Conservation (phyloP, 306 rosid species). For the Pterocarpus macrocarpus region DNA sequence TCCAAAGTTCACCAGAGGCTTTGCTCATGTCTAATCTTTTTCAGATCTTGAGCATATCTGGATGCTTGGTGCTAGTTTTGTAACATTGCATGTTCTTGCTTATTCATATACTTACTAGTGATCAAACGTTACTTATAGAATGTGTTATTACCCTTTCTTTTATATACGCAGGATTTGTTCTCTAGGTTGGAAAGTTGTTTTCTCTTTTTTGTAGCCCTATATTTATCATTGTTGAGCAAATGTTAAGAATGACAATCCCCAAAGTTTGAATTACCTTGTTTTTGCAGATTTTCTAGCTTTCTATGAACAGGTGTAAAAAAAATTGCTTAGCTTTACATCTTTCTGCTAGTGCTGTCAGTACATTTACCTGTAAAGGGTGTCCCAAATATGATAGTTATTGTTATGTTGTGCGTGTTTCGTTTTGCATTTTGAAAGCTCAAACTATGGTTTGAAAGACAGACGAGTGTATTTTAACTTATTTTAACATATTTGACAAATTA, state of each 20-base stretch:
- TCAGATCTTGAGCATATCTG: neutral
- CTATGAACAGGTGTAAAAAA: slow-evolving; percentile 19
- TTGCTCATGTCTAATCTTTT: slow-evolving; percentile 81
- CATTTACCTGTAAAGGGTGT: slow-evolving; percentile 4
- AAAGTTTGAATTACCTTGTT: slow-evolving; percentile 7
- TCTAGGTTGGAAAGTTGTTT: slow-evolving; percentile 60
- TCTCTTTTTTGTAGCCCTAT: slow-evolving; percentile 18
- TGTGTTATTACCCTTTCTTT: slow-evolving; percentile 49
- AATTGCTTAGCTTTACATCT: slow-evolving; percentile 18
- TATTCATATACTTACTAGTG: slow-evolving; percentile 50
- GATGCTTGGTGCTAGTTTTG: slow-evolving; percentile 43
- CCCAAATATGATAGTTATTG: neutral
- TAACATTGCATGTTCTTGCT: slow-evolving; percentile 56
- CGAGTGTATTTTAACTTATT: too few relatives aligned
- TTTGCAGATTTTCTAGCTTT: slow-evolving; percentile 13
- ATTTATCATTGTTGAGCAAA: slow-evolving; percentile 52
- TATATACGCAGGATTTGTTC: slow-evolving; percentile 57
- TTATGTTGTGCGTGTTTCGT: neutral
- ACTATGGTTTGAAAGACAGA: too few relatives aligned
- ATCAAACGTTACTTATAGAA: slow-evolving; percentile 46
- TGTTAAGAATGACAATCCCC: slow-evolving; percentile 43
- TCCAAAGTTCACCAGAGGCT: slow-evolving; percentile 96
- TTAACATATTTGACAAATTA: too few relatives aligned
- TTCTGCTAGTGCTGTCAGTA: neutral
- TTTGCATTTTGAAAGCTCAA: neutral